These are phyloP conservation scores for Colletotrichum sp. DNA, from an alignment of 2,329 filamentous ascomycete species.

Conservation along the genomic window DNA sequence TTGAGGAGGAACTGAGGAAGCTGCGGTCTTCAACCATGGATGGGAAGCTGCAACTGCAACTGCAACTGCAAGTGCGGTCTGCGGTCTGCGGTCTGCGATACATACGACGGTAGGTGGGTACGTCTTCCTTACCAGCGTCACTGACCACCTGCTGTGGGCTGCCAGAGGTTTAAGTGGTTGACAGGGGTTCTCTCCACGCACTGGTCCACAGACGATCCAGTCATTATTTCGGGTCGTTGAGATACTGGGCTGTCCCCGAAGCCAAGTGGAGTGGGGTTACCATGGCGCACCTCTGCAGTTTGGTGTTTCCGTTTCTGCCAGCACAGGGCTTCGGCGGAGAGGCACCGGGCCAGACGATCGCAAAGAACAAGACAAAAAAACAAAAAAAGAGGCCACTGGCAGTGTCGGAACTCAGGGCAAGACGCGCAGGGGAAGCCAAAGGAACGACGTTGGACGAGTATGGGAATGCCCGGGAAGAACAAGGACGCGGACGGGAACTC, in stretches of 20 bases:
- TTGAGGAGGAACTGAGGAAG: not conserved
- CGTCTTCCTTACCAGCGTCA: not conserved
- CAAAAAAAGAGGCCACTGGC: not conserved
- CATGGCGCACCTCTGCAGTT: not conserved
- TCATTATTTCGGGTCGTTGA: slow-evolving; percentile 13
- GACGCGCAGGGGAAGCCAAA: not conserved
- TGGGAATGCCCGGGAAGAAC: slow-evolving; percentile 1
- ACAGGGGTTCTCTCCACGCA: slow-evolving; percentile 13
- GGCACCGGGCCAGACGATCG: not conserved
- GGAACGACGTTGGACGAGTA: not conserved
- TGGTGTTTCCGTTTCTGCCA: not conserved
- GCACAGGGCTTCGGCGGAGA: not conserved
- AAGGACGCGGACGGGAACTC: slow-evolving; percentile 1
- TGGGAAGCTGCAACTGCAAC: not conserved
- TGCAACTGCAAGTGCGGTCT: not conserved
- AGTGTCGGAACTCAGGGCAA: not conserved
- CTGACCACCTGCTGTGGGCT: not conserved
- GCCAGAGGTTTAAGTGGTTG: slow-evolving; percentile 15
- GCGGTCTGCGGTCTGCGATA: not conserved
- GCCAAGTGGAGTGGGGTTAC: not conserved
- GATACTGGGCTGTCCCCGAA: slow-evolving; percentile 2
- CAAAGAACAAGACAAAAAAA: not conserved
- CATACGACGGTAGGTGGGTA: not conserved
- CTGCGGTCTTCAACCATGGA: not conserved
- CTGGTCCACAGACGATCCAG: slow-evolving; percentile 3